These are phyloP conservation scores for Yamadazyma siamensis DNA, from an alignment of 1,139 yeast genomes.

Conservation along the genomic window DNA sequence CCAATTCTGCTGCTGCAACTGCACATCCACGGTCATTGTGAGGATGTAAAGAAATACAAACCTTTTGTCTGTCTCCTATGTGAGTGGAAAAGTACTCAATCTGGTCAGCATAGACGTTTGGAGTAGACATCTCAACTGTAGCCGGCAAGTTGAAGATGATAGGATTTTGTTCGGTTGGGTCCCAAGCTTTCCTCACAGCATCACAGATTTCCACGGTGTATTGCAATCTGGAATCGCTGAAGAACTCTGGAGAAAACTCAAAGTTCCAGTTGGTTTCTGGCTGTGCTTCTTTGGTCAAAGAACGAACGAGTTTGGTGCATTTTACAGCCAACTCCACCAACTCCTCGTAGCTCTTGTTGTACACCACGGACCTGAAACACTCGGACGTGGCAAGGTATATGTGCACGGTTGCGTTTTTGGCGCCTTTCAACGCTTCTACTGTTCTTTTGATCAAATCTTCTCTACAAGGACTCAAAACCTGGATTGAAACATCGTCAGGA, in stretches of 20 bases:
- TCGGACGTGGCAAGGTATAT: slow-evolving; percentile 48
- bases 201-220: slow-evolving; percentile 45
- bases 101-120: slow-evolving; percentile 50
- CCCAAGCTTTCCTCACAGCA: slow-evolving; percentile 47
- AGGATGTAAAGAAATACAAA: slow-evolving; percentile 45
- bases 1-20: slow-evolving; percentile 49
- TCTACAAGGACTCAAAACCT: slow-evolving; percentile 46
- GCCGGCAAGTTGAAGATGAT: slow-evolving; percentile 49
- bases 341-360: slow-evolving; percentile 40
- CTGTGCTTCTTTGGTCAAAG: slow-evolving; percentile 41
- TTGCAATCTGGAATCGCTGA: slow-evolving; percentile 43
- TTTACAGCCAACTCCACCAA: slow-evolving; percentile 41
- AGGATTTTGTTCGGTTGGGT: slow-evolving; percentile 39
- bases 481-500: slow-evolving; percentile 45
- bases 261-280: slow-evolving; percentile 42
- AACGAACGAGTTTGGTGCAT: slow-evolving; percentile 37
- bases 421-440: slow-evolving; percentile 45
- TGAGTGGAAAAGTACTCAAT: slow-evolving; percentile 44
- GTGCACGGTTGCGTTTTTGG: slow-evolving; percentile 47
- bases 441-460: slow-evolving; percentile 45
- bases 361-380: slow-evolving; percentile 45
- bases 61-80: slow-evolving; percentile 42
- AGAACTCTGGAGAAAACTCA: slow-evolving; percentile 48
- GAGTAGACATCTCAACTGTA: slow-evolving; percentile 47
- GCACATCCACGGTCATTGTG: slow-evolving; percentile 52